Evolutionary conservation across 1,284 basidiomycete genomes (phyloP), one percentile per base, ranked within the genome.

Genomic region (Puccinia hordei): DNA sequence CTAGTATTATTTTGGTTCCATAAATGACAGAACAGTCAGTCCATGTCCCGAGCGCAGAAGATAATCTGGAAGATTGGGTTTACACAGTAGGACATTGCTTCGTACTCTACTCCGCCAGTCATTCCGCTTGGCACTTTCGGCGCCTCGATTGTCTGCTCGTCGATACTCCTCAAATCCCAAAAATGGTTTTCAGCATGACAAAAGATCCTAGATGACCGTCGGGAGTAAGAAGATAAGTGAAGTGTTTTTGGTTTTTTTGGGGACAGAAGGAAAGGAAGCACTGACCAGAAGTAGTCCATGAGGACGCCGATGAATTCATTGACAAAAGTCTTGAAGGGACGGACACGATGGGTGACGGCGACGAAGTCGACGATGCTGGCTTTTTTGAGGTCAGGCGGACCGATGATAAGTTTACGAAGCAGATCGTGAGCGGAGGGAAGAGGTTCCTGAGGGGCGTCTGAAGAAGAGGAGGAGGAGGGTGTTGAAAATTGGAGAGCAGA

Each of bases 41-140:
- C 27, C 3, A 72, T 17, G 22, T 33, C 24, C 46, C 53, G 15
- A 27, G 13, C n/a, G n/a, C n/a, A n/a, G n/a, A n/a, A n/a, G n/a
- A n/a, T n/a, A n/a, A n/a, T n/a, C n/a, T n/a, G n/a, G n/a, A n/a
- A n/a, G n/a, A n/a, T n/a, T n/a, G n/a, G n/a, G 87, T 92, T 83
- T 84, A 95, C 94, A 83, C 96, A 90, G 86, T 98, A 98, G 19
- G 89, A 89, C 91, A 98, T 97, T 0, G 96, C 96, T 86, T 99
- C 96, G 85, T 92, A 95, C 85, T 98, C 96, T 13, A 99, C 97
- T 13, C 97, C 96, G 10, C 96, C 97, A 0, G 97, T 98, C 90
- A 98, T 98, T 9, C 96, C 96, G 9, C 94, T 94, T 0, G 97
- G 96, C 2, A 97, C 96, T 51, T 93, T 90, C 3, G 96, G 97